These are phyloP conservation scores for Xylariaceae sp. DNA, from an alignment of 2,329 filamentous ascomycete species.

Conservation along the genomic window DNA sequence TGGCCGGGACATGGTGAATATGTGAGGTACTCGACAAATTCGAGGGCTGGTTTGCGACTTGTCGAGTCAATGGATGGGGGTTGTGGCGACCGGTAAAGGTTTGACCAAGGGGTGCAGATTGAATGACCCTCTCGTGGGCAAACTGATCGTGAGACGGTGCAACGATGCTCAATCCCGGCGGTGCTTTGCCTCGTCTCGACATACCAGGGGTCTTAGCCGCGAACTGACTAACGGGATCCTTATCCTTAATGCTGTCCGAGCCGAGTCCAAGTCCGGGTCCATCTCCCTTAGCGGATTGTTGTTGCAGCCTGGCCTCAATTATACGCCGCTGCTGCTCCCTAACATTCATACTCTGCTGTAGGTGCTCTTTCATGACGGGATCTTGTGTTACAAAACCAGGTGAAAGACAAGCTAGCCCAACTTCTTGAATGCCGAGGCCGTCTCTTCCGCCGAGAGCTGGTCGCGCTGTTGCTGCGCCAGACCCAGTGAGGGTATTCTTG, in stretches of 20 bases:
- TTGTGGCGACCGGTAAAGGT: constrained; percentile 90
- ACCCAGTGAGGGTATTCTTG: constrained; percentile 49
- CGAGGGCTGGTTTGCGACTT: constrained; percentile 75
- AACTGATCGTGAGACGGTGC: constrained; percentile 89
- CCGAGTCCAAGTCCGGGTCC: constrained; percentile 58
- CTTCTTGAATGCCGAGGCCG: constrained; percentile 78
- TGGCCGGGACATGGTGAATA: constrained; percentile 83
- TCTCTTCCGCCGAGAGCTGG: constrained; percentile 76
- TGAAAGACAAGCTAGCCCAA: constrained; percentile 89
- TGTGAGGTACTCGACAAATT: constrained; percentile 79
- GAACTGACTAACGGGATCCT: constrained; percentile 43
- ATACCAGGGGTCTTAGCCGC: constrained; percentile 67
- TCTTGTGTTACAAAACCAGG: constrained; percentile 95
- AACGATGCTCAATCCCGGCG: constrained; percentile 89
- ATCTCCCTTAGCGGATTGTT: constrained; percentile 76
- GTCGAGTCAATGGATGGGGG: constrained; percentile 68
- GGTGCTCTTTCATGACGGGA: constrained; percentile 90
- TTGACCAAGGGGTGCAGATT: constrained; percentile 90
- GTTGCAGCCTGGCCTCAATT: constrained; percentile 86
- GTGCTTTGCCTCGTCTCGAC: constrained; percentile 68
- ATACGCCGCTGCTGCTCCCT: constrained; percentile 91
- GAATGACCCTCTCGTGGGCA: constrained; percentile 88
- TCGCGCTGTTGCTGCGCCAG: constrained; percentile 56
- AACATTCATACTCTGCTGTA: constrained; percentile 89
- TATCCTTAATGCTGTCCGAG: constrained; percentile 51